Conservation (phyloP, 805 yeast genomes). For the Teunomyces cretensis region DNA sequence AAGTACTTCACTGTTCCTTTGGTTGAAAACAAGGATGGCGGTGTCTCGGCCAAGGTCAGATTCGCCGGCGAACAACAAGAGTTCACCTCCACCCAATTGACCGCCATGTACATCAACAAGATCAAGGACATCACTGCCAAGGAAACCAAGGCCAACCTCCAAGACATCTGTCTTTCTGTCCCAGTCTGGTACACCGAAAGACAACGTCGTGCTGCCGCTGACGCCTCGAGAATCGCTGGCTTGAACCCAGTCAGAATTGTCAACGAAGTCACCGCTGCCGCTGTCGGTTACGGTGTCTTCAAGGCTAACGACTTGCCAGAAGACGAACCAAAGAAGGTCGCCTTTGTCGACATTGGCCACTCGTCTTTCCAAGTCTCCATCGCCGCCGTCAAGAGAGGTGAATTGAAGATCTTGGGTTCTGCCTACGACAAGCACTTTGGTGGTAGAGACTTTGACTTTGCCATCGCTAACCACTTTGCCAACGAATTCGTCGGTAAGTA, state of each 20-base stretch:
- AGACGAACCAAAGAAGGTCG: conserved; percentile 85
- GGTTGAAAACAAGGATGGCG: conserved; percentile 67
- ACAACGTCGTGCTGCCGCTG: conserved; percentile 94
- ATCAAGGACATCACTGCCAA: conserved; percentile 73
- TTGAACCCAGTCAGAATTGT: conserved; percentile 97
- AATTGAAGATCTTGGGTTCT: conserved; percentile 86
- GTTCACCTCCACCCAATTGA: conserved; percentile 85
- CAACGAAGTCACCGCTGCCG: conserved; percentile 97
- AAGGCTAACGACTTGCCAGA: conserved; percentile 91
- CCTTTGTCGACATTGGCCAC: conserved; percentile 96
- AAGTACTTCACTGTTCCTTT: conserved; percentile 72
- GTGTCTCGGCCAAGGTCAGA: conserved; percentile 82
- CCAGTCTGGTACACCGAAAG: conserved; percentile 97
- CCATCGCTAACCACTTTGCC: conserved; percentile 93
- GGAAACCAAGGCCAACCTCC: conserved; percentile 80
- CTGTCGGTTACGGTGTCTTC: conserved; percentile 98
- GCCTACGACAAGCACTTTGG: conserved; percentile 96
- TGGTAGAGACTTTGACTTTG: conserved; percentile 95
- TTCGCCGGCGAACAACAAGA: conserved; percentile 74
- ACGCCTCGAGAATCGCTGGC: conserved; percentile 94
- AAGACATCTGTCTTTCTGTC: conserved; percentile 90
- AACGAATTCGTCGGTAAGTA: conserved; percentile 87
- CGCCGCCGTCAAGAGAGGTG: conserved; percentile 93
- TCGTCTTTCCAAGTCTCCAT: conserved; percentile 89
- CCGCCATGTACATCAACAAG: conserved; percentile 94